These are phyloP conservation scores for Termitomyces sp. DNA, from an alignment of 768 basidiomycete genomes.

Conservation along the genomic window DNA sequence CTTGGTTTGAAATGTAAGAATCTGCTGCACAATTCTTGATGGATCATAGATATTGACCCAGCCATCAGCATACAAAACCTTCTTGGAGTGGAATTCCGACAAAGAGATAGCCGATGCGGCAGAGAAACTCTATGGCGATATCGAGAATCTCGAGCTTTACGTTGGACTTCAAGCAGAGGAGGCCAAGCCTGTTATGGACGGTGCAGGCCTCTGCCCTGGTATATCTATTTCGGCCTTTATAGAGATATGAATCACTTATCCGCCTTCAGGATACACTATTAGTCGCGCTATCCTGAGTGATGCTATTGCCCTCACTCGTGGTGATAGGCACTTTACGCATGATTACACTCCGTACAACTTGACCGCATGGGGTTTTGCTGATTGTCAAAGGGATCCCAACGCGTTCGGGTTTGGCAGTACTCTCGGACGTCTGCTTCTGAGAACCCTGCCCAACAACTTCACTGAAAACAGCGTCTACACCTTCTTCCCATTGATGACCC, in stretches of 20 bases:
- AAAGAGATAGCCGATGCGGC: slow-evolving; percentile 67
- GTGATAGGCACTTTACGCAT: slow-evolving; percentile 79
- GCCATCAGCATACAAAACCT: slow-evolving; percentile 56
- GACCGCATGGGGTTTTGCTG: slow-evolving; percentile 83
- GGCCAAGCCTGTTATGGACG: slow-evolving; percentile 69
- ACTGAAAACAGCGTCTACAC: slow-evolving; percentile 71
- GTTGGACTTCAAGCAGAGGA: slow-evolving; percentile 80
- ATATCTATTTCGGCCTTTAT: slow-evolving; percentile 9
- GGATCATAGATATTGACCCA: neutral
- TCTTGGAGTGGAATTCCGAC: slow-evolving; percentile 82
- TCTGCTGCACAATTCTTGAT: neutral
- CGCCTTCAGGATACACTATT: slow-evolving; percentile 65
- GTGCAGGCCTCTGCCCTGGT: slow-evolving; percentile 86
- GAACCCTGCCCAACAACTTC: slow-evolving; percentile 70
- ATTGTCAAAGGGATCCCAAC: slow-evolving; percentile 72
- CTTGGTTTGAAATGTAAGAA: slow-evolving; percentile 71
- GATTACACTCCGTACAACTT: slow-evolving; percentile 81
- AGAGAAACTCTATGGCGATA: slow-evolving; percentile 74
- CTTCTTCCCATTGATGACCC: slow-evolving; percentile 89
- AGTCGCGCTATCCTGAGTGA: slow-evolving; percentile 85
- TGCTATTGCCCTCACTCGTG: slow-evolving; percentile 83
- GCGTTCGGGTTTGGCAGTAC: slow-evolving; percentile 78
- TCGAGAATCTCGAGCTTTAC: slow-evolving; percentile 79
- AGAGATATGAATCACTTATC: neutral
- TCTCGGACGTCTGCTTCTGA: slow-evolving; percentile 71